Evolutionary conservation across 176 grass and related monocot genomes (phyloP).

Genomic region (Juncus effusus): DNA sequence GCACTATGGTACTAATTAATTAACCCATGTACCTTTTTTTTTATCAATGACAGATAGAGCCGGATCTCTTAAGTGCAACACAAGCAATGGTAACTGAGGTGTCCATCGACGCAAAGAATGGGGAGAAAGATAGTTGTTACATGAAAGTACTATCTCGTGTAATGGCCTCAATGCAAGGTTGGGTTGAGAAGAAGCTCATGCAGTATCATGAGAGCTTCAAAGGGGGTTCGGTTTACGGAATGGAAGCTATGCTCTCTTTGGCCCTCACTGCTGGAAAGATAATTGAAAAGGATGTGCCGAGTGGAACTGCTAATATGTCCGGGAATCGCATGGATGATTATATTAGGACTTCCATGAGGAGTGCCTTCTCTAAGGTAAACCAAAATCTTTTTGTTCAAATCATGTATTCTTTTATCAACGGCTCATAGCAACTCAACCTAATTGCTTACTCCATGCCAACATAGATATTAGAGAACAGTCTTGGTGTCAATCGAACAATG

Average conservation of each 20-base stretch:
- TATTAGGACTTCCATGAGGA: conserved; percentile 77
- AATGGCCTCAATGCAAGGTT: conserved; percentile 65
- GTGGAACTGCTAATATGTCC: conserved; percentile 18
- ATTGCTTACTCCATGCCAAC: background rate
- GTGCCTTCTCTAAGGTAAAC: conserved; percentile 67
- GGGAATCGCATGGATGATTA: conserved; percentile 58
- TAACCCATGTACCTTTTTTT: too few species aligned
- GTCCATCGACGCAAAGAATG: conserved; percentile 50
- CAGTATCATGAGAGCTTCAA: conserved; percentile 72
- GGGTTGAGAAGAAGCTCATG: conserved; percentile 74
- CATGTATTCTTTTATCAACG: too few species aligned
- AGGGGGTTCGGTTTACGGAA: conserved; percentile 29
- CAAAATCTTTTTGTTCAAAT: background rate
- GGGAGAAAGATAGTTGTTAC: conserved; percentile 50
- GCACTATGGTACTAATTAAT: too few species aligned
- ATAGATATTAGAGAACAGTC: conserved; percentile 63
- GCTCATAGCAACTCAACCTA: too few species aligned
- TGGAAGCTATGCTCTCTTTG: conserved; percentile 65
- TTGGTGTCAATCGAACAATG: conserved; percentile 24
- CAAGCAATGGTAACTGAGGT: conserved; percentile 67
- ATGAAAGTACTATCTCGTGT: conserved; percentile 47
- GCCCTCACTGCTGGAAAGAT: conserved; percentile 53
- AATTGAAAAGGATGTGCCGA: conserved; percentile 36
- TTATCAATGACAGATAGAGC: conserved; percentile 34
- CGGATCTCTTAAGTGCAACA: conserved; percentile 54